Evolutionary conservation across 495 filamentous ascomycete genomes (phyloP).

Genomic region (Glarea lozoyensis): DNA sequence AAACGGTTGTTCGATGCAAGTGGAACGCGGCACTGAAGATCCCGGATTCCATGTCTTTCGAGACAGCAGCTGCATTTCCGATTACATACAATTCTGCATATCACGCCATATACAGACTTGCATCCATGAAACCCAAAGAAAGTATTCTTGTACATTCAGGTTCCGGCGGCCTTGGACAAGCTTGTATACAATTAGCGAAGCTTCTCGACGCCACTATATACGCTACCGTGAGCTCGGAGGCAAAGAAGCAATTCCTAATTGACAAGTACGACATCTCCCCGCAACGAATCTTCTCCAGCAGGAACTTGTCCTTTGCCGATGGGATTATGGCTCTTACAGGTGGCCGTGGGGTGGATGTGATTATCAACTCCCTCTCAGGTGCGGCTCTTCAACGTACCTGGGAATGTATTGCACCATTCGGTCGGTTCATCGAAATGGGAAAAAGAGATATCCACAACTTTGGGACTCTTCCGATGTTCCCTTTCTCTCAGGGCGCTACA

Average conservation of each 20-base stretch:
- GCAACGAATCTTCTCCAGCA: constrained; percentile 39
- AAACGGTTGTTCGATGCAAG: constrained; percentile 14
- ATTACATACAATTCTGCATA: constrained; percentile 48
- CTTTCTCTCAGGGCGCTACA: constrained; percentile 32
- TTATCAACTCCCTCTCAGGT: constrained; percentile 40
- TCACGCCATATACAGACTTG: constrained; percentile 39
- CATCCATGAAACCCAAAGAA: no score
- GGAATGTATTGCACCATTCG: constrained; percentile 33
- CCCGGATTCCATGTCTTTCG: constrained; percentile 25
- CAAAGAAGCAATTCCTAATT: constrained; percentile 42
- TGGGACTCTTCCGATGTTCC: constrained; percentile 27
- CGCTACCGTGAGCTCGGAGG: constrained; percentile 33
- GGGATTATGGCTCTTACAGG: constrained; percentile 32
- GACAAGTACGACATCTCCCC: constrained; percentile 37
- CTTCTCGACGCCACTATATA: constrained; percentile 48
- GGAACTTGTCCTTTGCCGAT: constrained; percentile 28
- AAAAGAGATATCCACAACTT: constrained; percentile 31
- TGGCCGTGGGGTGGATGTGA: constrained; percentile 42
- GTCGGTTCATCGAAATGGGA: constrained; percentile 36
- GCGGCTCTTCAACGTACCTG: constrained; percentile 38
- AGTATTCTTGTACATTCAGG: no score
- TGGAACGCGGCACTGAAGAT: constrained; percentile 27
- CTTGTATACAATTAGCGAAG: constrained; percentile 45
- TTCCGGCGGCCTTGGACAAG: constrained; percentile 49
- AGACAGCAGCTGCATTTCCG: constrained; percentile 29